Percentiles rank a stretch among this genome's conserved stretches.
phyloP scores from a whole-genome alignment of 169 alveolate species.

The Theileria orientalis region DNA sequence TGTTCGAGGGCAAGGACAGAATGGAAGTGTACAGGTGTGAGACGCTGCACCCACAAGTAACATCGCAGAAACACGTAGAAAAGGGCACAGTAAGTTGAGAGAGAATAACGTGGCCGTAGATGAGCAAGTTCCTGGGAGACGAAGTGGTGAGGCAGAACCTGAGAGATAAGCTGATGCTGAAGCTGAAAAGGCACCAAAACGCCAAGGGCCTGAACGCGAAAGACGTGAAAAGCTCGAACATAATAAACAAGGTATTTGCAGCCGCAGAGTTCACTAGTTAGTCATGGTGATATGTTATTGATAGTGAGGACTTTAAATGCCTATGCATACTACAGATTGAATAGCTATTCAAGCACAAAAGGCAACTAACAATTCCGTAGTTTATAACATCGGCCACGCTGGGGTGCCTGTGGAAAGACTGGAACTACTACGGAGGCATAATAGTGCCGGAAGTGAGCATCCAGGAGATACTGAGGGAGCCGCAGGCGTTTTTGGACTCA shows the following conservation, averaged over 20 bases:
- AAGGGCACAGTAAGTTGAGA: slow-evolving; percentile 7
- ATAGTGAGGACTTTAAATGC: too few relatives aligned
- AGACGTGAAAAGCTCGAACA: slow-evolving; percentile 21
- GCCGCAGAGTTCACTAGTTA: too few relatives aligned
- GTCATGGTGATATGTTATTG: too few relatives aligned
- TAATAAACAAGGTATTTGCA: slow-evolving; percentile 27
- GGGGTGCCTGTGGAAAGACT: slow-evolving; percentile 60
- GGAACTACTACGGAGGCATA: slow-evolving; percentile 47
- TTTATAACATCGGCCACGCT: slow-evolving; percentile 23
- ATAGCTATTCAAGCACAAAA: not conserved
- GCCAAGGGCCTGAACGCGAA: slow-evolving; percentile 17
- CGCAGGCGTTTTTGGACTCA: not conserved
- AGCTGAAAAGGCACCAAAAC: slow-evolving; percentile 30
- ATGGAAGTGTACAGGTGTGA: slow-evolving; percentile 15
- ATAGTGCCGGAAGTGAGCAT: slow-evolving; percentile 22
- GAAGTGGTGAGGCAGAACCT: slow-evolving; percentile 24
- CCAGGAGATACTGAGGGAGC: not conserved
- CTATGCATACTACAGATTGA: too few relatives aligned
- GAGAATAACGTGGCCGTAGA: not conserved
- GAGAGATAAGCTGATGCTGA: slow-evolving; percentile 11
- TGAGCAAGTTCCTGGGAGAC: slow-evolving; percentile 7
- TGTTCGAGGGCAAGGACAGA: slow-evolving; percentile 18
- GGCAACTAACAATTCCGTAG: slow-evolving; percentile 6
- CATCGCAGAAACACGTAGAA: not conserved
- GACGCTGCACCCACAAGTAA: slow-evolving; percentile 19